A percentile compares a stretch with the other conserved stretches of the same genome.
phyloP scores from a whole-genome alignment of 73 alveolate species.

The Breviolum minutum region DNA sequence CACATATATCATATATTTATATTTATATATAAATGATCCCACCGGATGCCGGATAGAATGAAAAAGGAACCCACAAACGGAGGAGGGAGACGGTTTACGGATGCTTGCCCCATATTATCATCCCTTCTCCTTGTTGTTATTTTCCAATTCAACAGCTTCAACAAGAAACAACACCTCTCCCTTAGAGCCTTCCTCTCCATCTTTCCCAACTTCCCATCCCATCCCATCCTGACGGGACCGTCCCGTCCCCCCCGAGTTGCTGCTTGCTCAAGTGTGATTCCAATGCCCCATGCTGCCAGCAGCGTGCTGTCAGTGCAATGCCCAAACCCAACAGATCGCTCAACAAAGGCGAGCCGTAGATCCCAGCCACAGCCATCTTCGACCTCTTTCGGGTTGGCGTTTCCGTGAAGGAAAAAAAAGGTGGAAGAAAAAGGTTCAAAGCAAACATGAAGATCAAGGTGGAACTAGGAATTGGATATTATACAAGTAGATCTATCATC shows the following conservation, averaged over 20 bases:
- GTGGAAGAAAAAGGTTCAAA: background rate
- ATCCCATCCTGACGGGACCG: too few relatives aligned
- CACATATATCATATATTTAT: background rate
- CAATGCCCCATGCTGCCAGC: constrained; percentile 65
- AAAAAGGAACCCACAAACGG: too few relatives aligned
- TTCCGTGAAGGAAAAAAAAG: background rate
- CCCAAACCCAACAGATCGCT: constrained; percentile 77
- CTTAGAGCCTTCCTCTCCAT: background rate
- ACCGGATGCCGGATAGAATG: background rate
- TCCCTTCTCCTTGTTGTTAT: too few relatives aligned
- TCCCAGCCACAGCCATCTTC: constrained; percentile 88
- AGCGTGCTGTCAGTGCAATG: constrained; percentile 58
- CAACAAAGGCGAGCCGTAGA: constrained; percentile 73
- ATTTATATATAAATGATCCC: background rate
- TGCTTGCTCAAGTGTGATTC: constrained; percentile 70
- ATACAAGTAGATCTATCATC: too few relatives aligned
- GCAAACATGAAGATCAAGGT: background rate
- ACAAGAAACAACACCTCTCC: background rate
- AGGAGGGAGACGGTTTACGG: too few relatives aligned
- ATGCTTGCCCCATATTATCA: too few relatives aligned
- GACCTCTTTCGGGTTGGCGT: constrained; percentile 23
- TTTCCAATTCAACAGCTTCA: too few relatives aligned
- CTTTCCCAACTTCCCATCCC: background rate
- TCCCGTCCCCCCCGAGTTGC: constrained; percentile 20
- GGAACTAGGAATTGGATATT: too few relatives aligned